phyloP scores from a whole-genome alignment of 345 rosid species.

The Rubroshorea leprosula region DNA sequence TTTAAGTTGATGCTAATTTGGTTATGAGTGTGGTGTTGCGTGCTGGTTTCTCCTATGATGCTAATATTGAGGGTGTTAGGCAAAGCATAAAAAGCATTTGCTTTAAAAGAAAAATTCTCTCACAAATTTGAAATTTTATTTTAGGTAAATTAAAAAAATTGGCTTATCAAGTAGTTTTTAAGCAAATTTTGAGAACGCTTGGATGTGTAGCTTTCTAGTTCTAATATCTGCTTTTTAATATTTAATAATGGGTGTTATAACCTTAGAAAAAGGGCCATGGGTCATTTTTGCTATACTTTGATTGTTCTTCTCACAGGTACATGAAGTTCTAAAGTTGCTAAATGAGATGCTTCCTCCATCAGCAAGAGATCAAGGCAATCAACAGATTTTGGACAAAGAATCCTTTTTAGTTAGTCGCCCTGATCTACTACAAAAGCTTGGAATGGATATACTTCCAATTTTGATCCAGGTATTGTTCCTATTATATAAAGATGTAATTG shows the following conservation, averaged over 20 bases:
- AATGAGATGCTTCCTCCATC: conserved; percentile 73
- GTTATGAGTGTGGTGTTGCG: background rate
- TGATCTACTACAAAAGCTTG: conserved; percentile 54
- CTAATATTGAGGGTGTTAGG: no score
- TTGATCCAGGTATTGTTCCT: conserved; percentile 64
- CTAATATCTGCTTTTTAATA: background rate
- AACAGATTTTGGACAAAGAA: conserved; percentile 50
- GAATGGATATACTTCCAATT: conserved; percentile 57
- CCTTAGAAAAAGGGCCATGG: background rate
- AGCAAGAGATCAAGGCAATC: conserved; percentile 32
- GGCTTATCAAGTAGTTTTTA: no score
- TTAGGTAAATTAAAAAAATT: no score
- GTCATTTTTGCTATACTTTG: conserved; percentile 6
- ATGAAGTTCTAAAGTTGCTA: conserved; percentile 85
- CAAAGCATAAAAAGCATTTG: no score
- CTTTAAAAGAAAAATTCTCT: no score
- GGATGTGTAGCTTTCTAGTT: background rate
- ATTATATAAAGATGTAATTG: background rate
- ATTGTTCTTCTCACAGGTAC: conserved; percentile 40
- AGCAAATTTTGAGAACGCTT: no score
- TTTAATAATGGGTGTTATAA: conserved; percentile 1
- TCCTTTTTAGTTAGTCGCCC: conserved; percentile 55
- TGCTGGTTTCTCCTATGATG: no score
- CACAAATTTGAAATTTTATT: no score
- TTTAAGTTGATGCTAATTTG: background rate